phyloP scores from a whole-genome alignment of 2,329 filamentous ascomycete genomes.

The Talaromyces marneffei region DNA sequence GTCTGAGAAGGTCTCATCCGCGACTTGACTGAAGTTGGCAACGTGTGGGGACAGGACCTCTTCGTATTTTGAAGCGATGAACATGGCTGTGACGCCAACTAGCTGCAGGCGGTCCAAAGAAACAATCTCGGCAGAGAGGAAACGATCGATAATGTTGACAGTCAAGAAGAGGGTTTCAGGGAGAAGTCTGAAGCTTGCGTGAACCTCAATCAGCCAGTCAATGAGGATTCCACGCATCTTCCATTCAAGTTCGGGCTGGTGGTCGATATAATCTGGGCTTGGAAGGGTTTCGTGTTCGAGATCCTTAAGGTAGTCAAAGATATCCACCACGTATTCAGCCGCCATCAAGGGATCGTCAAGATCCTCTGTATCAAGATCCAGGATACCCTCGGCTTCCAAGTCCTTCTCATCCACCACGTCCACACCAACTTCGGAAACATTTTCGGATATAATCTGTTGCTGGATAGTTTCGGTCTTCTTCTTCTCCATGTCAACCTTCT shows the following conservation, averaged over 20 bases:
- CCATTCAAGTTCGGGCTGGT: slow-evolving; percentile 94
- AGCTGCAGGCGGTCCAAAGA: slow-evolving; percentile 93
- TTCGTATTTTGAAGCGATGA: slow-evolving; percentile 98
- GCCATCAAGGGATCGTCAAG: slow-evolving; percentile 94
- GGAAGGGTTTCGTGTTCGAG: slow-evolving; percentile 76
- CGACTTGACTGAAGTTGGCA: slow-evolving; percentile 92
- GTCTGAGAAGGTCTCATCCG: slow-evolving; percentile 92
- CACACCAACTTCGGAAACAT: slow-evolving; percentile 25
- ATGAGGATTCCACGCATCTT: slow-evolving; percentile 96
- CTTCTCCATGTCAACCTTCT: slow-evolving; percentile 58
- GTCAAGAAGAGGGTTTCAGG: slow-evolving; percentile 95
- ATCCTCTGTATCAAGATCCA: slow-evolving; percentile 77
- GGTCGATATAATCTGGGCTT: slow-evolving; percentile 90
- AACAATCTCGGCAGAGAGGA: slow-evolving; percentile 90
- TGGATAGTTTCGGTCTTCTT: slow-evolving; percentile 31
- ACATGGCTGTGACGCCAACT: slow-evolving; percentile 97
- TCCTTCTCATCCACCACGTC: slow-evolving; percentile 39
- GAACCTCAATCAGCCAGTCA: slow-evolving; percentile 97
- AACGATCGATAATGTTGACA: slow-evolving; percentile 97
- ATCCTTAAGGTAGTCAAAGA: slow-evolving; percentile 90
- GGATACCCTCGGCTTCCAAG: slow-evolving; percentile 30
- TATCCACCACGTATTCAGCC: slow-evolving; percentile 92
- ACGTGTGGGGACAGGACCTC: slow-evolving; percentile 96
- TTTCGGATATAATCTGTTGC: slow-evolving; percentile 29
- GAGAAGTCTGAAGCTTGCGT: slow-evolving; percentile 90